Evolutionary conservation across 225 moss, liverwort and hornwort species (phyloP), one percentile per base, ranked within the genome.

Genomic region (Anthoceros angustus): DNA sequence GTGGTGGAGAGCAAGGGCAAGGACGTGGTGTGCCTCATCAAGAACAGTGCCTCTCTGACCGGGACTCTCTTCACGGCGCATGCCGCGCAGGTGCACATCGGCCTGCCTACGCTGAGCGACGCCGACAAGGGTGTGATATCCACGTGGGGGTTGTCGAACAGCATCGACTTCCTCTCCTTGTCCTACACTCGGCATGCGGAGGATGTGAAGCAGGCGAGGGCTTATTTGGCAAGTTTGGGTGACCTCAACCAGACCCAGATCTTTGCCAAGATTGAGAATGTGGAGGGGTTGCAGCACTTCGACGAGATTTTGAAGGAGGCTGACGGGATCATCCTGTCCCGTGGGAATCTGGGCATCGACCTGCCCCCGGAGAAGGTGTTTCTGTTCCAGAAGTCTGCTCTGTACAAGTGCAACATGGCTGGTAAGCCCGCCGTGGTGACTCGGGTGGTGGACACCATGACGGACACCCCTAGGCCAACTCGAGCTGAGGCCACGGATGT

Each of bases 241-340:
- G 88, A 90, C 66, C 72, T 94, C 0, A 80, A 83, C 14, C 87
- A 90, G 68, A 84, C 88, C 12, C 94, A 90, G 18, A 78, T 94
- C 16, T 94, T 83, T 41, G 94, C 94, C 7, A 90, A 95, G 70
- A 95, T 95, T 25, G 94, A 95, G 64, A 90, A 88, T 40, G 66
- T 77, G 43, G 86, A 88, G 75, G 55, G 55, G 15, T 23, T 55
- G 15, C 55, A 55, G 55, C 55, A 55, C 55, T 55, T 55, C 55
- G 55, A 55, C 14, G 55, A 55, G 55, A 55, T 55, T 23, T 23
- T 55, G n/a, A 55, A 55, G 55, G 55, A 55, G 55, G 55, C 55
- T 9, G 55, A 55, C 55, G 55, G 55, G 7, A 55, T 55, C 55
- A 55, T 55, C n/a, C 14, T 55, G 15, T 55, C 55, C 55, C 18